These are phyloP conservation scores for Alternaria sp. DNA, from an alignment of 2,329 filamentous ascomycete genomes.

Conservation along the genomic window DNA sequence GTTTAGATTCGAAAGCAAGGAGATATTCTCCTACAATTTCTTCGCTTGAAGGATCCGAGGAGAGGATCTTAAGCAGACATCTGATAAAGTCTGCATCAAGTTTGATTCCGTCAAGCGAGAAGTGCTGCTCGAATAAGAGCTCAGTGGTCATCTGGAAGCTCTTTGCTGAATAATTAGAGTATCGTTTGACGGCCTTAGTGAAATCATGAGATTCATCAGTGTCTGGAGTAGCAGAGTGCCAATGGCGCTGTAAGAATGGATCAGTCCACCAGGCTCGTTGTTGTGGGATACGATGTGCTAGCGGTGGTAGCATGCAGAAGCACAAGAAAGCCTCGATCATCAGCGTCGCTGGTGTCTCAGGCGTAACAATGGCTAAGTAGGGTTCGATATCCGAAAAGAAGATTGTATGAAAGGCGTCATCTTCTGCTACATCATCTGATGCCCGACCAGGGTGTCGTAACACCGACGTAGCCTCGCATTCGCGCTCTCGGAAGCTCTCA, in stretches of 20 bases:
- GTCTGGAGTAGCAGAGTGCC: background rate
- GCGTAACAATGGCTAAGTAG: slow-evolving; percentile 61
- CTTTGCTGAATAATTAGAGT: slow-evolving; percentile 20
- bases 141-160: slow-evolving; percentile 35
- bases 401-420: slow-evolving; percentile 84
- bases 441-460: slow-evolving; percentile 74
- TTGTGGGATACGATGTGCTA: slow-evolving; percentile 39
- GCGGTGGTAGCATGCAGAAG: slow-evolving; percentile 60
- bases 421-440: slow-evolving; percentile 75
- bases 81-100: slow-evolving; percentile 31
- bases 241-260: slow-evolving; percentile 60
- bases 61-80: slow-evolving; percentile 65
- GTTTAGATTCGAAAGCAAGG: slow-evolving; percentile 70
- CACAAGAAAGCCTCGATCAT: slow-evolving; percentile 72
- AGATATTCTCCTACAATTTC: slow-evolving; percentile 71
- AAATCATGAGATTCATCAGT: slow-evolving; percentile 20
- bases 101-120: slow-evolving; percentile 19
- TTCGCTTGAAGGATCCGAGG: slow-evolving; percentile 45
- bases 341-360: slow-evolving; percentile 49
- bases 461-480: slow-evolving; percentile 59
- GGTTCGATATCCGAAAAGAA: slow-evolving; percentile 78
- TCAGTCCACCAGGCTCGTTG: slow-evolving; percentile 59
- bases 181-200: slow-evolving; percentile 12
- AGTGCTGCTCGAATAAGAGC: slow-evolving; percentile 35
- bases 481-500: slow-evolving; percentile 54